Conservation (phyloP, 192 early-diverging fungal species). For the Coemansia aciculifera region DNA sequence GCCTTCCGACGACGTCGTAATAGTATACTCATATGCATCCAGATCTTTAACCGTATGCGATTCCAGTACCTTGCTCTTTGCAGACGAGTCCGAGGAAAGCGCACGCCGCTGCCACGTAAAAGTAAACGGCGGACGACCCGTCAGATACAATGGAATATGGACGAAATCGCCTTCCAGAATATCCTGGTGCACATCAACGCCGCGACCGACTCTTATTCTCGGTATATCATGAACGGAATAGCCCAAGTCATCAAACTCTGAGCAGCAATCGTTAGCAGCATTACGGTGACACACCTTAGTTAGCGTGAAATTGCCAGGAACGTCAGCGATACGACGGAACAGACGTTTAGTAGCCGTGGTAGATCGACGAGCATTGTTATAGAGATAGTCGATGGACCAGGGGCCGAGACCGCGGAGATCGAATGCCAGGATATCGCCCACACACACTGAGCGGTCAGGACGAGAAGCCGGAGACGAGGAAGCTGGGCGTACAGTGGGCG, state of each 20-base stretch:
- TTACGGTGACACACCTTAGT: conserved; percentile 62
- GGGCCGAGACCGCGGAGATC: conserved; percentile 66
- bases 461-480: conserved; percentile 33
- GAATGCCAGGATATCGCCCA: conserved; percentile 67
- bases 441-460: conserved; percentile 55
- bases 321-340: conserved; percentile 61
- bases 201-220: conserved; percentile 63
- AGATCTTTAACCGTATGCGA: conserved; percentile 62
- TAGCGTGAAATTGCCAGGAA: conserved; percentile 60
- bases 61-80: conserved; percentile 36
- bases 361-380: conserved; percentile 31
- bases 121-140: conserved; percentile 65
- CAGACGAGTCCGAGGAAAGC: neutral
- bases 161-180: conserved; percentile 62
- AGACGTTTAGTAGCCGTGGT: conserved; percentile 53
- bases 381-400: conserved; percentile 61
- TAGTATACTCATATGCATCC: conserved; percentile 44
- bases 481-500: conserved; percentile 42
- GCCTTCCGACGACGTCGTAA: conserved; percentile 62
- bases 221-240: conserved; percentile 60
- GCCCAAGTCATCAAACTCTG: conserved; percentile 42
- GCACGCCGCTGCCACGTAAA: conserved; percentile 65
- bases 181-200: conserved; percentile 65
- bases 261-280: conserved; percentile 59
- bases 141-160: conserved; percentile 60